Evolutionary conservation across 129 eudicot species (phyloP).

Genomic region (Glebionis coronaria): DNA sequence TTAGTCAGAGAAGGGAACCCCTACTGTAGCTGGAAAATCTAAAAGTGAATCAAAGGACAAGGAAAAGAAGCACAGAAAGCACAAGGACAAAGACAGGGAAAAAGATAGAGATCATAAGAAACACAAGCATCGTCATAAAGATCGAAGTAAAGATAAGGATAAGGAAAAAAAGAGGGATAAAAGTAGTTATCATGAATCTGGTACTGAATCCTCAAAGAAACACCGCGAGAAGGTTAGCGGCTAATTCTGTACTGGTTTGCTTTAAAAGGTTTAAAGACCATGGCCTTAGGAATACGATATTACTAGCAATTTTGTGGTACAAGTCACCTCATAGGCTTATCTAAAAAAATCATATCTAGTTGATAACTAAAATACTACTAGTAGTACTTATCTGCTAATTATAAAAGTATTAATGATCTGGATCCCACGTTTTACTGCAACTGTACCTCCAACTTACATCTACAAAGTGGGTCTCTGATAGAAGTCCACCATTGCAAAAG

Average conservation of each 20-base stretch:
- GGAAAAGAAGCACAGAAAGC: slow-evolving; percentile 46
- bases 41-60: slow-evolving; percentile 39
- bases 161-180: slow-evolving; percentile 40
- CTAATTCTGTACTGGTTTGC: not conserved
- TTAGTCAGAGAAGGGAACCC: slow-evolving; percentile 54
- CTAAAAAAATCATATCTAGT: too few species aligned
- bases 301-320: too few species aligned
- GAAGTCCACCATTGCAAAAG: too few species aligned
- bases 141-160: slow-evolving; percentile 36
- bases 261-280: not conserved
- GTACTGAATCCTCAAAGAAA: slow-evolving; percentile 20
- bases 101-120: slow-evolving; percentile 38
- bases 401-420: too few species aligned
- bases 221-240: slow-evolving; percentile 56
- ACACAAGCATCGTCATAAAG: slow-evolving; percentile 46
- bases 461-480: too few species aligned
- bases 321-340: too few species aligned
- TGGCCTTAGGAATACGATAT: not conserved
- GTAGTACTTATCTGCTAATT: too few species aligned
- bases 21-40: slow-evolving; percentile 38
- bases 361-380: too few species aligned
- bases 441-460: too few species aligned
- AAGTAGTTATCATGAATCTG: slow-evolving; percentile 29
- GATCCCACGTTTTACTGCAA: too few species aligned
- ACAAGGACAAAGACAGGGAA: slow-evolving; percentile 39